A percentile compares a stretch with the other conserved stretches of the same genome.
Evolutionary conservation across 257 asterid species (phyloP).

Genomic region (Avicennia marina): DNA sequence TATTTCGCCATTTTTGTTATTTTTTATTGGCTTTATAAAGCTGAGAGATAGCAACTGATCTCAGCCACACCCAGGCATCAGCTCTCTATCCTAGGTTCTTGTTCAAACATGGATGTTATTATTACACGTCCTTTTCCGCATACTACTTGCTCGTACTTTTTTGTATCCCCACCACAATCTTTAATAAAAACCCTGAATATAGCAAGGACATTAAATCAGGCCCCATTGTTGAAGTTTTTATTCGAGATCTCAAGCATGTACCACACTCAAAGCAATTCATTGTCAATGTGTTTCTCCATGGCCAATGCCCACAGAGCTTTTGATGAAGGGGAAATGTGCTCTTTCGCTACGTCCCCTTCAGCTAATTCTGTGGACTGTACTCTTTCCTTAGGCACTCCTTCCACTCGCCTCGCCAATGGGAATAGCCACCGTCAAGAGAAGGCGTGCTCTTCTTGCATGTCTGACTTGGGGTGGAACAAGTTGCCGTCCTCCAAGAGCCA

Average conservation of each 20-base stretch:
- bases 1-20: constrained; percentile 31
- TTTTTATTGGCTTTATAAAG: constrained; percentile 32
- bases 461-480: constrained; percentile 75
- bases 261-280: constrained; percentile 40
- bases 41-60: constrained; percentile 25
- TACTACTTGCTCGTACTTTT: constrained; percentile 33
- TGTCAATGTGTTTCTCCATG: constrained; percentile 63
- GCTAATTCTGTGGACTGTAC: constrained; percentile 81
- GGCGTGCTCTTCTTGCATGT: constrained; percentile 26
- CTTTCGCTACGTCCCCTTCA: constrained; percentile 30
- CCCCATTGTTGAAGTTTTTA: not conserved
- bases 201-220: not conserved
- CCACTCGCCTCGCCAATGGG: constrained; percentile 52
- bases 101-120: constrained; percentile 48
- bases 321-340: constrained; percentile 39
- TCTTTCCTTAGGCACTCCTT: constrained; percentile 85
- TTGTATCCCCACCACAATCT: not conserved
- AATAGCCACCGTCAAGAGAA: not conserved
- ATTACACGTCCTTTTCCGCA: constrained; percentile 48
- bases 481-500: constrained; percentile 43
- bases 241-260: constrained; percentile 32
- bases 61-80: no score
- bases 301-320: constrained; percentile 16
- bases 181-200: not conserved
- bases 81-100: constrained; percentile 37